Evolutionary conservation across 805 yeast genomes (phyloP).

Genomic region (Tetrapisispora namnaoensis): DNA sequence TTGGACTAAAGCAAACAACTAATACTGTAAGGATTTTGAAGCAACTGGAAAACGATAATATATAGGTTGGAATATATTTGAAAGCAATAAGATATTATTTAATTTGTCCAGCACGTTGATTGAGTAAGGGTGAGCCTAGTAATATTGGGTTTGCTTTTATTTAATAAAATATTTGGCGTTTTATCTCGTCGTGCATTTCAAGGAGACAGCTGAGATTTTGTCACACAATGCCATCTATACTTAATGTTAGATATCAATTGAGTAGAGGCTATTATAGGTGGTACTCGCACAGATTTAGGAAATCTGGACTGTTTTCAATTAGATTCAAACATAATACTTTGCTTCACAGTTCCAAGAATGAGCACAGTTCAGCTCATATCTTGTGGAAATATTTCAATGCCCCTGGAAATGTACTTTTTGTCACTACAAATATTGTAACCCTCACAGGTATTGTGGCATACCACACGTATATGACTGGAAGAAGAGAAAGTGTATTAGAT

Average conservation of each 20-base stretch:
- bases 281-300: not conserved
- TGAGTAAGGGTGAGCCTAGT: too few species aligned
- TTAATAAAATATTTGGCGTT: too few species aligned
- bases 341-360: conserved; percentile 3
- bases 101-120: too few species aligned
- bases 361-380: not conserved
- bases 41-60: too few species aligned
- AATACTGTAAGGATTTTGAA: too few species aligned
- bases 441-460: conserved; percentile 29
- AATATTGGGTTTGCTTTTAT: too few species aligned
- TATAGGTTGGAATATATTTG: too few species aligned
- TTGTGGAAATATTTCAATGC: conserved; percentile 33
- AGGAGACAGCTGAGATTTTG: not conserved
- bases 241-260: not conserved
- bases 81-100: too few species aligned
- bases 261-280: not conserved
- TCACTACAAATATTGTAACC: conserved; percentile 30
- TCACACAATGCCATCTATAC: not conserved
- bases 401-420: conserved; percentile 31
- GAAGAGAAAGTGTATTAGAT: not conserved
- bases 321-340: not conserved
- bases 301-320: not conserved
- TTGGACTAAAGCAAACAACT: too few species aligned
- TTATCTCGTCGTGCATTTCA: not conserved
- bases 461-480: conserved; percentile 15